Conservation (phyloP, 1,284 basidiomycete genomes). For the Nidula niveotomentosa region DNA sequence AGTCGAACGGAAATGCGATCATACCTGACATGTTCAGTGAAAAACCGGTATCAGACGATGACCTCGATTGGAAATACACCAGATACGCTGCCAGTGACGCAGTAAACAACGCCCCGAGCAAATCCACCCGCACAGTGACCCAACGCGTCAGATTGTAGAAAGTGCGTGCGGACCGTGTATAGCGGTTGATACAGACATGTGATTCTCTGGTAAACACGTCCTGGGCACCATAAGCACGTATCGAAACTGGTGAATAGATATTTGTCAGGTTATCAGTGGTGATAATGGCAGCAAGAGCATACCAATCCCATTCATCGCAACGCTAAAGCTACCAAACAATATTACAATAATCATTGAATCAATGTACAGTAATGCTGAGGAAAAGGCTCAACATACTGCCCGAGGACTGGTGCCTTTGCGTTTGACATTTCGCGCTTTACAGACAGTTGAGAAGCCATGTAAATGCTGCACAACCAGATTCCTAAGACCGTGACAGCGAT, state of each 20-base stretch:
- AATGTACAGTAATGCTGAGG: not conserved
- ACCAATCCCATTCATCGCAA: slow-evolving; percentile 68
- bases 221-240: slow-evolving; percentile 61
- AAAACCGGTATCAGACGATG: slow-evolving; percentile 52
- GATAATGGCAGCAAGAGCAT: slow-evolving; percentile 13
- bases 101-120: slow-evolving; percentile 51
- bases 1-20: too few relatives aligned
- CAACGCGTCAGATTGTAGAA: slow-evolving; percentile 62
- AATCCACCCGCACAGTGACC: slow-evolving; percentile 53
- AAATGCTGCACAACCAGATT: slow-evolving; percentile 24
- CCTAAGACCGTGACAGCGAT: slow-evolving; percentile 25
- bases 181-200: slow-evolving; percentile 43
- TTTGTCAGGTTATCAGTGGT: slow-evolving; percentile 1
- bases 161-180: slow-evolving; percentile 41
- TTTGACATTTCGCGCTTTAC: slow-evolving; percentile 5
- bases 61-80: slow-evolving; percentile 39
- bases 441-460: slow-evolving; percentile 7
- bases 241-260: slow-evolving; percentile 42
- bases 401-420: slow-evolving; percentile 52
- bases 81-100: slow-evolving; percentile 53
- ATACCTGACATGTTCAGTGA: slow-evolving; percentile 46
- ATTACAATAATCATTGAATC: not conserved
- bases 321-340: slow-evolving; percentile 45
- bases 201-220: slow-evolving; percentile 44
- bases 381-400: slow-evolving; percentile 35